A percentile compares a stretch with the other conserved stretches of the same genome.
These are phyloP conservation scores for Schizopora paradoxa DNA, from an alignment of 1,284 basidiomycete genomes.

Conservation along the genomic window DNA sequence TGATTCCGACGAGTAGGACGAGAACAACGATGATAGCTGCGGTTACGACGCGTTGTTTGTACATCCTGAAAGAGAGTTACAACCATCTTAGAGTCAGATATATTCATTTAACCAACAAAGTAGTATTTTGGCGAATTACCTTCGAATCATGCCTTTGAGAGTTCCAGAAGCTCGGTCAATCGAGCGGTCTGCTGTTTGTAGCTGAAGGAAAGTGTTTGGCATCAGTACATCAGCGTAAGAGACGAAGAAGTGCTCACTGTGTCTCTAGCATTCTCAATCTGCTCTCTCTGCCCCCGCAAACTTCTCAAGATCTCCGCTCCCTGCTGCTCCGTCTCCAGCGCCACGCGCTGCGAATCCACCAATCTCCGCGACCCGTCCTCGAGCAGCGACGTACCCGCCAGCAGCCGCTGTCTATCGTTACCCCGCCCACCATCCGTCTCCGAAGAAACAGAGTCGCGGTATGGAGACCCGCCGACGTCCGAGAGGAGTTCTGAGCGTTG, in stretches of 20 bases:
- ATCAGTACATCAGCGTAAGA: slow-evolving; percentile 8
- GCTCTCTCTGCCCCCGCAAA: slow-evolving; percentile 85
- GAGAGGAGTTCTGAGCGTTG: slow-evolving; percentile 58
- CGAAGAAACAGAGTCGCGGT: slow-evolving; percentile 76
- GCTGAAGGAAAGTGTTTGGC: slow-evolving; percentile 31
- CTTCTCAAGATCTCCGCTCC: slow-evolving; percentile 90
- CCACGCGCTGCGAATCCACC: slow-evolving; percentile 88
- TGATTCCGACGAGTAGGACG: slow-evolving; percentile 61
- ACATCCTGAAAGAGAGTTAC: slow-evolving; percentile 52
- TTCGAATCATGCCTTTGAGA: slow-evolving; percentile 71
- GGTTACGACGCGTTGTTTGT: slow-evolving; percentile 72
- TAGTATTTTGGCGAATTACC: slow-evolving; percentile 38
- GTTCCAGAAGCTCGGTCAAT: slow-evolving; percentile 73
- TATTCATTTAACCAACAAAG: neutral
- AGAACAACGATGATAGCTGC: slow-evolving; percentile 65
- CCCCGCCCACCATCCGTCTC: slow-evolving; percentile 32
- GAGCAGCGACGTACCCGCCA: slow-evolving; percentile 69
- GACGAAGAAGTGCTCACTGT: slow-evolving; percentile 48
- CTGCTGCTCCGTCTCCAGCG: slow-evolving; percentile 93
- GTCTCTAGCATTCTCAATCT: slow-evolving; percentile 91
- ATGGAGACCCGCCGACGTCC: slow-evolving; percentile 38
- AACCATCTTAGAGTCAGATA: slow-evolving; percentile 2
- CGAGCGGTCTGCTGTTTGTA: slow-evolving; percentile 63
- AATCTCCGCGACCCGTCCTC: slow-evolving; percentile 79
- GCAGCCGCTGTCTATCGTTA: slow-evolving; percentile 71